phyloP scores from a whole-genome alignment of 495 filamentous ascomycete species.

The Xylaria telfairii region DNA sequence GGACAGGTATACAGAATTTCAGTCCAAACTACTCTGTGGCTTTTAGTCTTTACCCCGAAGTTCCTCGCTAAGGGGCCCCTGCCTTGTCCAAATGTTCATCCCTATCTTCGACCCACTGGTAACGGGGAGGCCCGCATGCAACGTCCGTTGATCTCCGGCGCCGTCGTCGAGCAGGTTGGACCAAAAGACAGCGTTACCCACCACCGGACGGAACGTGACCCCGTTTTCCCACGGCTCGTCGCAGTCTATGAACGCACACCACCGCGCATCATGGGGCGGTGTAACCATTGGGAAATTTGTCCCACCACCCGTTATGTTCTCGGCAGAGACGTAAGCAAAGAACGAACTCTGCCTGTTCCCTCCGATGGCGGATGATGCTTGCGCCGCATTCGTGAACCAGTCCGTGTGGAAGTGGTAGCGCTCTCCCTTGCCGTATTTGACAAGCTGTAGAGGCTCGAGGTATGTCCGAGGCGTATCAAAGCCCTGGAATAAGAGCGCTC shows the following conservation, averaged over 20 bases:
- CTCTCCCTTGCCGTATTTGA: constrained; percentile 56
- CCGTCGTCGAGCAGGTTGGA: constrained; percentile 67
- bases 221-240: constrained; percentile 60
- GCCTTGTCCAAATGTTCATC: constrained; percentile 79
- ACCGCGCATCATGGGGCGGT: constrained; percentile 48
- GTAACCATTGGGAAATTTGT: constrained; percentile 60
- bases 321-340: constrained; percentile 61
- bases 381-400: constrained; percentile 57
- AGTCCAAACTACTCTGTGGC: too few species aligned
- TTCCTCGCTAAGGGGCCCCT: constrained; percentile 43
- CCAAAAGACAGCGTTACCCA: constrained; percentile 79
- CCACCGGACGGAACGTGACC: constrained; percentile 69
- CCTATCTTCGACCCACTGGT: constrained; percentile 72
- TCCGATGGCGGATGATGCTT: constrained; percentile 46
- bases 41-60: constrained; percentile 42
- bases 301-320: constrained; percentile 58
- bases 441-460: constrained; percentile 61
- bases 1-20: too few species aligned
- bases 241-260: constrained; percentile 68
- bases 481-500: constrained; percentile 74
- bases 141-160: constrained; percentile 65
- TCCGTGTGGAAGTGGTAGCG: constrained; percentile 62
- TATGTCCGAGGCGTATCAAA: constrained; percentile 51
- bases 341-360: constrained; percentile 60
- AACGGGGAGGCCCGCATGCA: constrained; percentile 76